Percentiles rank a stretch among this genome's conserved stretches.
These are phyloP conservation scores for Nannizziopsis barbatae DNA, from an alignment of 2,329 filamentous ascomycete genomes.

Conservation along the genomic window DNA sequence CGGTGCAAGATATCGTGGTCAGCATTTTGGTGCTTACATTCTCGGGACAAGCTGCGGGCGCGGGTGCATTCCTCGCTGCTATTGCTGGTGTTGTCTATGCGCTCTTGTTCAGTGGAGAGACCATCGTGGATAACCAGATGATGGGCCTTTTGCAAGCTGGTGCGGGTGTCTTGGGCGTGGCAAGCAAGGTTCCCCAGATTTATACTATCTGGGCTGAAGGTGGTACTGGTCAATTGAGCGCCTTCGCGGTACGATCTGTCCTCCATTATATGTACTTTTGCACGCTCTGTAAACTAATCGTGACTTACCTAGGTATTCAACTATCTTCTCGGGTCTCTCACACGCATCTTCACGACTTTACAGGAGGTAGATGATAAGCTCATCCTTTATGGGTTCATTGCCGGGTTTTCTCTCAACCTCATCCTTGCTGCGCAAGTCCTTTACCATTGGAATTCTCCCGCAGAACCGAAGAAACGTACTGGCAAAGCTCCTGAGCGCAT, in stretches of 20 bases:
- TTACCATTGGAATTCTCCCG: conserved; percentile 77
- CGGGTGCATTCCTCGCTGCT: conserved; percentile 66
- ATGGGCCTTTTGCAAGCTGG: conserved; percentile 71
- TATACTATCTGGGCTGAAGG: conserved; percentile 72
- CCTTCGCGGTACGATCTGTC: conserved; percentile 64
- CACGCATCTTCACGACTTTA: conserved; percentile 92
- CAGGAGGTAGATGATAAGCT: conserved; percentile 96
- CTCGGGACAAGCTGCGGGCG: conserved; percentile 54
- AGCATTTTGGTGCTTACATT: conserved; percentile 77
- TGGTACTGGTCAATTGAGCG: conserved; percentile 87
- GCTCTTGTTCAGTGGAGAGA: conserved; percentile 52
- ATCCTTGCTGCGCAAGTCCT: conserved; percentile 83
- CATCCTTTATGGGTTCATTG: conserved; percentile 88
- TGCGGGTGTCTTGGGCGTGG: conserved; percentile 69
- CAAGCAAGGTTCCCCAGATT: conserved; percentile 92
- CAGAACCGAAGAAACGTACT: conserved; percentile 17
- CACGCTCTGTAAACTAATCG: conserved; percentile 3
- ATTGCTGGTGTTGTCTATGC: conserved; percentile 59
- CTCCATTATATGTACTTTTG: conserved; percentile 6
- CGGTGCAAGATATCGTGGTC: conserved; percentile 85
- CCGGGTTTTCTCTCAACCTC: conserved; percentile 79
- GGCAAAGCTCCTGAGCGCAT: conserved; percentile 25
- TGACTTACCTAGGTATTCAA: conserved; percentile 68
- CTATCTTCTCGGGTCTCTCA: conserved; percentile 84
- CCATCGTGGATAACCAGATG: conserved; percentile 52